Base-by-base conservation (phyloP, 1,284 basidiomycete genomes). In the Crepidotus sp. region DNA sequence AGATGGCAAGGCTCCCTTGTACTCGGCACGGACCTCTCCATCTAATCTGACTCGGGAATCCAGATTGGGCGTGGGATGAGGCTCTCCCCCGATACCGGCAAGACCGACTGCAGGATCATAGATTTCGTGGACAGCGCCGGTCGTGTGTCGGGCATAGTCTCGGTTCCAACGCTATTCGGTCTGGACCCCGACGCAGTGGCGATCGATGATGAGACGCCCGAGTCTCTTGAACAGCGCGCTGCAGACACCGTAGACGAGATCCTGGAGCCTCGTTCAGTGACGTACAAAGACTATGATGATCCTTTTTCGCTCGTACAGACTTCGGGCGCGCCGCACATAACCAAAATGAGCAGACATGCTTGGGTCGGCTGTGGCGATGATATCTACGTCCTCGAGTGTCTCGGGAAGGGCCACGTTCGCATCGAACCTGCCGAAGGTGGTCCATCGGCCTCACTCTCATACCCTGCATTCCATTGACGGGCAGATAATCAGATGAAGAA, bases 61-160 rank as follows among this genome's bases (percentile, higher is more conserved):
- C 48, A 92, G 88, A 90, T 98, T 53, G 95, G 94, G 0, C 76
- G 95, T 41, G 94, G 95, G 6, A 83, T 98, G 73, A 74, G 95
- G 45, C 70, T 88, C 19, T 92, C 87, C 0, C 86, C 89, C 1
- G 62, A 62, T 4, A 93, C 88, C 0, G 84, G 79, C 35, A 98
- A 98, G 63, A 56, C 61, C 27, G 81, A 97, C 58, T 98, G 95
- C 60, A 77, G 79, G 17, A 79, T 98, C 37, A 83, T 98, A 48
- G 94, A 98, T 60, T 83, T 97, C 49, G 90, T 95, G 5, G 93
- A 94, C 53, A 88, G 77, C 41, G 70, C 77, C 19, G 68, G 68
- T 21, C 74, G 81, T n/a, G 72, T 85, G 3, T 58, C 73, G 15
- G 90, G 89, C 4, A 69, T 96, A 21, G 65, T 91, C 13, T 89